Evolutionary conservation across 495 filamentous ascomycete species (phyloP).

Genomic region (Sordaria brevicollis): DNA sequence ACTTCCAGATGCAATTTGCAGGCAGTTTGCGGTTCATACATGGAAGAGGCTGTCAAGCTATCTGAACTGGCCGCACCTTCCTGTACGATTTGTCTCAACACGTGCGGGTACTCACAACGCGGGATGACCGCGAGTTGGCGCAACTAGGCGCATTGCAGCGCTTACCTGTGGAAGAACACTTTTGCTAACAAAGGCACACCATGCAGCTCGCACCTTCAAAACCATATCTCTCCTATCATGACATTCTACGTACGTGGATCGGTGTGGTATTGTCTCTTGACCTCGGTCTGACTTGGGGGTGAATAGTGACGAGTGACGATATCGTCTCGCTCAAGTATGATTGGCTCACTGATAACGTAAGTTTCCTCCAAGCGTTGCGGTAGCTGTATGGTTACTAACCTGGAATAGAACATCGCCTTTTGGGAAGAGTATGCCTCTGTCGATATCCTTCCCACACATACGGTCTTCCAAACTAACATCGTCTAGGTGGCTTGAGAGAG

Average conservation of each 20-base stretch:
- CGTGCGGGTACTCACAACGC: not conserved
- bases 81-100: not conserved
- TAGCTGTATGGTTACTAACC: conserved; percentile 5
- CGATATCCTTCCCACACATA: not conserved
- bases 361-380: conserved; percentile 15
- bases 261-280: not conserved
- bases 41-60: not conserved
- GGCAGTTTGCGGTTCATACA: not conserved
- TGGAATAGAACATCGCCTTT: conserved; percentile 70
- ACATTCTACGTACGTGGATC: conserved; percentile 31
- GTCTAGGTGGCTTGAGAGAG: conserved; percentile 75
- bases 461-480: not conserved
- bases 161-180: not conserved
- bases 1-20: not conserved
- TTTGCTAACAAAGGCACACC: not conserved
- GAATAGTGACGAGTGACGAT: conserved; percentile 53
- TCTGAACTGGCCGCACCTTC: not conserved
- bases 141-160: not conserved
- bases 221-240: conserved; percentile 36
- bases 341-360: conserved; percentile 97
- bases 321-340: conserved; percentile 79
- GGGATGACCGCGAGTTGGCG: not conserved
- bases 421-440: conserved; percentile 78
- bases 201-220: conserved; percentile 22
- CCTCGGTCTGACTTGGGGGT: conserved; percentile 7